Base-by-base conservation (phyloP, 352 stramenopile genomes). In the Phytopythium chamaehyphon region DNA sequence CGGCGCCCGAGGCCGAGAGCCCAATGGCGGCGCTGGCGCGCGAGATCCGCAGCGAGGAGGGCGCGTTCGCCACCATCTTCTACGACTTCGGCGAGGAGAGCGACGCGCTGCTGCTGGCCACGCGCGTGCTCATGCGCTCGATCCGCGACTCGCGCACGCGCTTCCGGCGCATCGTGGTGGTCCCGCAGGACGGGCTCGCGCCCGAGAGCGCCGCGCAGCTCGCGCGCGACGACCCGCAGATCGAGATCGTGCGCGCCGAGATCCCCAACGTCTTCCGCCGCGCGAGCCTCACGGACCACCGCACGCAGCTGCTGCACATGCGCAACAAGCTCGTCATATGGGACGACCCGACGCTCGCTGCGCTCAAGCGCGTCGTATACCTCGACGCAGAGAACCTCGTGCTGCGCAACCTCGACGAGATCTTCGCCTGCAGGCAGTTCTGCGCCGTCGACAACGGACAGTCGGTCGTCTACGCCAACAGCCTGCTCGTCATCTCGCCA, bases 381-480 rank as follows among this genome's bases (percentile, higher is more conserved):
- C 43, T 92, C 42, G 82, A 92, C 40, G 76, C 75, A 18, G 82
- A 92, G 63, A 92, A 92, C 58, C 40, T 92, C 15, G 71, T 92
- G 54, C 40, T 92, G 51, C 75, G 71, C 40, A 92, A 92, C 42
- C 39, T 92, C 36, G 82, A 92, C 59, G 82, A 92, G 62, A 89
- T 92, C 54, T 92, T 92, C 54, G 76, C 73, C 9, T 90, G 82
- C 53, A 59, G 71, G 35, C 71, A 85, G 51, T 90, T 92, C 51
- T 92, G 82, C 48, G 82, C 79, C 36, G 82, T 92, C 19, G 79
- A 92, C 61, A 92, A 89, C 36, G 77, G 79, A 14, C 82, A 91
- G 54, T 86, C 82, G 12, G 66, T 92, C 35, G 82, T 92, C 31
- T 92, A 92, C 54, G 72, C 82, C 12, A 92, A 88, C 61, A 83